These are phyloP conservation scores for Lodderomyces theae DNA, from an alignment of 1,139 yeast genomes.

Conservation along the genomic window DNA sequence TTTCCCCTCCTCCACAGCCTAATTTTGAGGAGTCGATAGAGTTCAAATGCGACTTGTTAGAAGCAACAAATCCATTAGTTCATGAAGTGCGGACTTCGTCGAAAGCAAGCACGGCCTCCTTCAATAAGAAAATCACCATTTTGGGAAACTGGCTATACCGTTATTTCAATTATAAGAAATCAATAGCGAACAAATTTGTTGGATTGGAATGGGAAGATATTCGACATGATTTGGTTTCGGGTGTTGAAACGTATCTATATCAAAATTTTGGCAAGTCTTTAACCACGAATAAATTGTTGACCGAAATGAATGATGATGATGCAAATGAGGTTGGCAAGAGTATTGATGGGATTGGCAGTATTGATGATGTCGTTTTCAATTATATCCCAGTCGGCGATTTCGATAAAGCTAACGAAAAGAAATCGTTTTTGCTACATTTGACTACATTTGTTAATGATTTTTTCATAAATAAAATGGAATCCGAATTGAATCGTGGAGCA, in stretches of 20 bases:
- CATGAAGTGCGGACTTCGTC: conserved; percentile 31
- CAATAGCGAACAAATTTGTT: conserved; percentile 36
- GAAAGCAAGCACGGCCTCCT: conserved; percentile 30
- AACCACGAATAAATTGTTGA: background rate
- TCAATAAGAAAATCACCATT: conserved; percentile 25
- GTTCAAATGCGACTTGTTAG: conserved; percentile 22
- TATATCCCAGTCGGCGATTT: conserved; percentile 37
- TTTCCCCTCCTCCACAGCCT: conserved; percentile 9
- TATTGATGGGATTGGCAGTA: conserved; percentile 1
- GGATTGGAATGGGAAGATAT: conserved; percentile 50
- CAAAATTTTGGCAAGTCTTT: conserved; percentile 32
- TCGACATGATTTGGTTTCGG: conserved; percentile 37
- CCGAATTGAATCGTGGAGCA: conserved; percentile 4
- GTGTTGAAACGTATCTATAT: conserved; percentile 36
- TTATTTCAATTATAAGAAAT: conserved; percentile 40
- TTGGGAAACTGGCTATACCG: conserved; percentile 34
- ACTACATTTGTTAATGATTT: conserved; percentile 28
- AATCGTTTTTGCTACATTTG: conserved; percentile 28
- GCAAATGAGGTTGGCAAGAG: conserved; percentile 1
- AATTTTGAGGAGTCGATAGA: conserved; percentile 19
- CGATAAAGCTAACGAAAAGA: conserved; percentile 33
- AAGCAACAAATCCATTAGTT: conserved; percentile 29
- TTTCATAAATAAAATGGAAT: conserved; percentile 16
- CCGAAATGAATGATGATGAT: background rate
- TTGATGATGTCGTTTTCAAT: conserved; percentile 13